These are phyloP conservation scores for Chaetomium strumarium DNA, from an alignment of 2,329 filamentous ascomycete species.

Conservation along the genomic window DNA sequence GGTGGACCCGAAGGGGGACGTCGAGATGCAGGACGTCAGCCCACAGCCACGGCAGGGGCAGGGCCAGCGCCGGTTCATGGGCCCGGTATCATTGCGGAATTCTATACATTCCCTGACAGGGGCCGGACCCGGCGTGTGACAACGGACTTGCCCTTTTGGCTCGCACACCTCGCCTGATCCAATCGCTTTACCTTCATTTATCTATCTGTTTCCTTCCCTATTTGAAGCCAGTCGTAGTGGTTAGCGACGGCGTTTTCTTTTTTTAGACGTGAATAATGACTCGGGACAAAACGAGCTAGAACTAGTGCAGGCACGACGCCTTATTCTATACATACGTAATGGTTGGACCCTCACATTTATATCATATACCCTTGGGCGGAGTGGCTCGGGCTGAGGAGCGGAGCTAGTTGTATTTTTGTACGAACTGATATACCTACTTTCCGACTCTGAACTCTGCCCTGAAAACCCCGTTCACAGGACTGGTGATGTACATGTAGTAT, in stretches of 20 bases:
- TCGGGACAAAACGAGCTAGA: constrained; percentile 7
- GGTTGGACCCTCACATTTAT: background rate
- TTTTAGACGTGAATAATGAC: constrained; percentile 7
- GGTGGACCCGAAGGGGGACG: constrained; percentile 43
- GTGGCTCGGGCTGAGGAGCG: background rate
- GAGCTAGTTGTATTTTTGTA: constrained; percentile 4
- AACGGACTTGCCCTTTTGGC: background rate
- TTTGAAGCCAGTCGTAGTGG: background rate
- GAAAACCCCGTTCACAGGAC: background rate
- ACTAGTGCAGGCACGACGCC: constrained; percentile 8
- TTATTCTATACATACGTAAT: constrained; percentile 7
- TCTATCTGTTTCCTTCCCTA: background rate
- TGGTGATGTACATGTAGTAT: too few species aligned
- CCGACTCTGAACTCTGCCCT: background rate
- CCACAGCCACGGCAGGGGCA: constrained; percentile 30
- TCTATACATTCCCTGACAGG: background rate
- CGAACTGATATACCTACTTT: background rate
- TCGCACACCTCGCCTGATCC: background rate
- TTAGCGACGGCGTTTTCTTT: constrained; percentile 14
- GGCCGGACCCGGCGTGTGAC: background rate
- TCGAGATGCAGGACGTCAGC: constrained; percentile 69
- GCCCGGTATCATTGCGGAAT: constrained; percentile 42
- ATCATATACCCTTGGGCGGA: constrained; percentile 11
- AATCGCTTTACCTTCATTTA: background rate
- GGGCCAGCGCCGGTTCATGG: constrained; percentile 43